phyloP scores from a whole-genome alignment of 2,329 filamentous ascomycete species.

The Ophiostoma quercus region DNA sequence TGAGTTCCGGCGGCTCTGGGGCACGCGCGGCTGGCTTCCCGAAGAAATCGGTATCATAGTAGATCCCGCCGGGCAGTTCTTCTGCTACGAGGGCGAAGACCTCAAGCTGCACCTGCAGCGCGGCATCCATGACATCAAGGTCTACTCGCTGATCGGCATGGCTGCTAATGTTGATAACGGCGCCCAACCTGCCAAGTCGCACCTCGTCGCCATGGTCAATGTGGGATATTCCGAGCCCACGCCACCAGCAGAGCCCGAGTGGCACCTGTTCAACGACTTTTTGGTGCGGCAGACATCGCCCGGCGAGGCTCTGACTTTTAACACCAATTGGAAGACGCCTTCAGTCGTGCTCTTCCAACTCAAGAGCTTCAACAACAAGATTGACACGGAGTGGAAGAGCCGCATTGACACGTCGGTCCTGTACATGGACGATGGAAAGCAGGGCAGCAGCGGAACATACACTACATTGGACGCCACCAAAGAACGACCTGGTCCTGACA shows the following conservation, averaged over 20 bases:
- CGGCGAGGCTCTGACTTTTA: conserved; percentile 77
- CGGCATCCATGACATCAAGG: conserved; percentile 71
- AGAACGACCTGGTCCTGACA: conserved; percentile 66
- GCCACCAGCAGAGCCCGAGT: conserved; percentile 52
- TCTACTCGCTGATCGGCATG: conserved; percentile 87
- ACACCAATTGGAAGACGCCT: conserved; percentile 86
- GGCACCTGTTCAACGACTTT: conserved; percentile 98
- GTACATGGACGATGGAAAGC: conserved; percentile 58
- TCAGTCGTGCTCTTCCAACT: conserved; percentile 82
- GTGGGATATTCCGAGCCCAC: conserved; percentile 62
- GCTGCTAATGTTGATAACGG: conserved; percentile 85
- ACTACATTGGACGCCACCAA: conserved; percentile 49
- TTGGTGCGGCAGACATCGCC: conserved; percentile 74
- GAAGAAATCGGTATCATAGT: conserved; percentile 91
- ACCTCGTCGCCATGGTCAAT: conserved; percentile 88
- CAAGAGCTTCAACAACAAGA: conserved; percentile 71
- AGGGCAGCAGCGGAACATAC: conserved; percentile 48
- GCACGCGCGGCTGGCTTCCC: conserved; percentile 82
- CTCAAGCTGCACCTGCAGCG: conserved; percentile 73
- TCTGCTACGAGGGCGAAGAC: conserved; percentile 91
- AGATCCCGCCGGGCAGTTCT: conserved; percentile 76
- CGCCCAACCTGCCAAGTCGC: conserved; percentile 71
- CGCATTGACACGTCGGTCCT: conserved; percentile 78
- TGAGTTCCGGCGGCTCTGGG: conserved; percentile 78
- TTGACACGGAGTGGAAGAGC: conserved; percentile 83